These are phyloP conservation scores for Krasilnikovozyma curviuscula DNA, from an alignment of 768 basidiomycete genomes.

Conservation along the genomic window DNA sequence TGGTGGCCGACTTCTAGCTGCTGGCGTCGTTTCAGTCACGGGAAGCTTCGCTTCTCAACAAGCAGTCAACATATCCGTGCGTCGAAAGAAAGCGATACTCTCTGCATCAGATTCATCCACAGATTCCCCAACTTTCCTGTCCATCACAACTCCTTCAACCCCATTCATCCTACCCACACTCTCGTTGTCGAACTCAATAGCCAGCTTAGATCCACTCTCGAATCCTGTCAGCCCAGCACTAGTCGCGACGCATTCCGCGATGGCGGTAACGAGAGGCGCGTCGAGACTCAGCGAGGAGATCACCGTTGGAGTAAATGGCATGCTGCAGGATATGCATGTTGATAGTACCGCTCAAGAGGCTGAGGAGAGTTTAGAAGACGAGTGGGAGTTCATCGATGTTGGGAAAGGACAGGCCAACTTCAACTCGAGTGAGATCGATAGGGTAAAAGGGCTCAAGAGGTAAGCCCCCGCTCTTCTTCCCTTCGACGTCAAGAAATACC, in stretches of 20 bases:
- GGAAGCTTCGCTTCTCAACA: constrained; percentile 87
- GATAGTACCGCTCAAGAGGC: neutral
- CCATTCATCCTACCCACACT: constrained; percentile 33
- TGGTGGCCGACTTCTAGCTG: constrained; percentile 78
- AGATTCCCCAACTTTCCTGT: neutral
- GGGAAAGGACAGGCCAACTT: constrained; percentile 90
- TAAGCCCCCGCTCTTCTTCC: constrained; percentile 26
- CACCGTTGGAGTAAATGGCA: neutral
- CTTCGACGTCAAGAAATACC: neutral
- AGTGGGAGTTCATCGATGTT: constrained; percentile 66
- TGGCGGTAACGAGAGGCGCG: neutral
- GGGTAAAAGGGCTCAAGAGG: constrained; percentile 83
- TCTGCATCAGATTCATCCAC: neutral
- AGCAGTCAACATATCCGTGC: constrained; percentile 61
- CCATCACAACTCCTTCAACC: constrained; percentile 35
- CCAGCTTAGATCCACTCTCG: constrained; percentile 31
- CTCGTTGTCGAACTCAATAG: constrained; percentile 33
- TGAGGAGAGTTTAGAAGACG: constrained; percentile 23
- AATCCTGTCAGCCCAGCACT: neutral
- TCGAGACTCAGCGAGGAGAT: neutral
- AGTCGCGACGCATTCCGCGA: neutral
- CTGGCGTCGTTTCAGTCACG: constrained; percentile 66
- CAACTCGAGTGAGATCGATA: constrained; percentile 74
- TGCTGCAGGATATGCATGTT: neutral
- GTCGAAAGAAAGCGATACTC: constrained; percentile 28